These are phyloP conservation scores for Aspergillus cristatus DNA, from an alignment of 495 filamentous ascomycete species.

Conservation along the genomic window DNA sequence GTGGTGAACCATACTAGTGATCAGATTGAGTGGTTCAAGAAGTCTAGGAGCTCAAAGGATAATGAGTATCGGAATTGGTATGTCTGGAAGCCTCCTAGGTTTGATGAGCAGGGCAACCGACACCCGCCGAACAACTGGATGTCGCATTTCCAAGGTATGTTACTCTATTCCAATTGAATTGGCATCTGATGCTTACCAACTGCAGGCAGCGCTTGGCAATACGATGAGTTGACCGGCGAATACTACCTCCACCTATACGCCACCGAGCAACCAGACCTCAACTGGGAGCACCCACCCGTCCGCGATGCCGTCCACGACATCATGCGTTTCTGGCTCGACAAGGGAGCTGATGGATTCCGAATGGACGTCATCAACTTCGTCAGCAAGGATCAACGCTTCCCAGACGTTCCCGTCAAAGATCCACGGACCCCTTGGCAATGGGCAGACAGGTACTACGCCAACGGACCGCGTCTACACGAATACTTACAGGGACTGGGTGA, in stretches of 20 bases:
- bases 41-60: conserved; percentile 51
- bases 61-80: conserved; percentile 62
- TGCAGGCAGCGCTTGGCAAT: conserved; percentile 54
- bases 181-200: background rate
- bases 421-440: conserved; percentile 41
- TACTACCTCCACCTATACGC: conserved; percentile 66
- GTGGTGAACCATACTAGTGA: conserved; percentile 78
- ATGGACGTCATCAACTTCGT: conserved; percentile 61
- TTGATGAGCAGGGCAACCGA: conserved; percentile 48
- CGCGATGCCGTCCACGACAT: conserved; percentile 56
- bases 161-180: no score
- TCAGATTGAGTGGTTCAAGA: conserved; percentile 66
- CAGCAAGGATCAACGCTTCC: conserved; percentile 51
- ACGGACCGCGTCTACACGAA: conserved; percentile 59
- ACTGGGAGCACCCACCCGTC: conserved; percentile 59
- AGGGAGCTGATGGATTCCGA: conserved; percentile 59
- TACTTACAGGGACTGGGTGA: conserved; percentile 51
- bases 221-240: conserved; percentile 52
- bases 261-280: conserved; percentile 59
- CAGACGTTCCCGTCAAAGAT: conserved; percentile 51
- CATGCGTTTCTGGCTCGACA: conserved; percentile 65
- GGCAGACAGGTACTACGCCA: conserved; percentile 48
- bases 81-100: conserved; percentile 56
- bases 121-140: conserved; percentile 66
- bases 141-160: conserved; percentile 45